phyloP scores from a whole-genome alignment of 768 basidiomycete species.

The Naganishia vaughanmartiniae region DNA sequence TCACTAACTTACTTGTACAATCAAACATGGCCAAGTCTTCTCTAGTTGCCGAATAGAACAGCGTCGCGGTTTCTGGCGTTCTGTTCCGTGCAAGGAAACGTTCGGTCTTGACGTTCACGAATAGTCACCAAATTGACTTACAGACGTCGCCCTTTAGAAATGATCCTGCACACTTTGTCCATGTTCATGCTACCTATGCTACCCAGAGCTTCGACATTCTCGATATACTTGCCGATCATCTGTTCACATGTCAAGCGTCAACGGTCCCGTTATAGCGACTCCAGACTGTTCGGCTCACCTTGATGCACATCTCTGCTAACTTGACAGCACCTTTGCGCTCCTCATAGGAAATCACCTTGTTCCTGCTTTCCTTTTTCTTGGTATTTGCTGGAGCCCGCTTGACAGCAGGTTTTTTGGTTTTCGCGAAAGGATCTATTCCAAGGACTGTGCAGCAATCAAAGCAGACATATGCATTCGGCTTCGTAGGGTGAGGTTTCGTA shows the following conservation, averaged over 20 bases:
- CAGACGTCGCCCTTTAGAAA: conserved; percentile 66
- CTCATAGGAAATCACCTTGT: conserved; percentile 68
- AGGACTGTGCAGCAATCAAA: conserved; percentile 74
- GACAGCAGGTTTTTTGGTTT: conserved; percentile 58
- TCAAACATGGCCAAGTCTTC: conserved; percentile 74
- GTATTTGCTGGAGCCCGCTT: conserved; percentile 33
- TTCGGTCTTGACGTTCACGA: not conserved
- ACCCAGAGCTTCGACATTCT: conserved; percentile 70
- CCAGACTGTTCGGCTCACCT: conserved; percentile 56
- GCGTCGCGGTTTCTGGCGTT: conserved; percentile 70
- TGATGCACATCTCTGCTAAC: conserved; percentile 75
- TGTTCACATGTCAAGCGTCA: conserved; percentile 48
- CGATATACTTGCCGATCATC: conserved; percentile 80
- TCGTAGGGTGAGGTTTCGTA: conserved; percentile 65
- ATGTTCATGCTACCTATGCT: conserved; percentile 81
- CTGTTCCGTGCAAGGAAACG: conserved; percentile 52
- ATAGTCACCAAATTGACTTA: not conserved
- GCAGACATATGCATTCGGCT: conserved; percentile 76
- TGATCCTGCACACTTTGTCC: conserved; percentile 75
- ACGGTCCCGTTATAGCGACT: not conserved
- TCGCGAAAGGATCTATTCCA: conserved; percentile 71
- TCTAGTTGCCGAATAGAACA: conserved; percentile 79
- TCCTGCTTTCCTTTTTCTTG: conserved; percentile 64
- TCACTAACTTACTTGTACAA: conserved; percentile 69
- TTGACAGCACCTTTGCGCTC: conserved; percentile 61